Conservation (phyloP, 805 yeast species). For the Yarrowia yakushimensis region DNA sequence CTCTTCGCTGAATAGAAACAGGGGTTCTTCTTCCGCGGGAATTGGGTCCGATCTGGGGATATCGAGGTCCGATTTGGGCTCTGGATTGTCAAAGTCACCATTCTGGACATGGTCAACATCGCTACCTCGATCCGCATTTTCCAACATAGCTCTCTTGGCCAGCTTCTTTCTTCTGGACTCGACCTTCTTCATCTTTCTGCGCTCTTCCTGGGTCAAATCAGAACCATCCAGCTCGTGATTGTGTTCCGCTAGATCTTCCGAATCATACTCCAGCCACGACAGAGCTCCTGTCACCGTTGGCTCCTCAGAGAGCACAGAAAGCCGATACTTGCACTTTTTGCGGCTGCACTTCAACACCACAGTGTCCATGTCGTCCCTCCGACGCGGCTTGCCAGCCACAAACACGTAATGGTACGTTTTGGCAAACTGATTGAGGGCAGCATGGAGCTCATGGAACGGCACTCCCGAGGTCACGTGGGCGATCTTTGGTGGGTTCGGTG, state of each 20-base stretch:
- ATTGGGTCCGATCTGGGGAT: too few relatives aligned
- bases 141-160: not conserved
- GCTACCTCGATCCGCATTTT: too few relatives aligned
- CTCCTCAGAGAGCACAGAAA: not conserved
- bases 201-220: not conserved
- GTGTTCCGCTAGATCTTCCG: not conserved
- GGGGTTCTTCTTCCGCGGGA: not conserved
- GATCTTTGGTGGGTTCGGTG: slow-evolving; percentile 4
- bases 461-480: not conserved
- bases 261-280: not conserved
- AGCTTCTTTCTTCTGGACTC: not conserved
- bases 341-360: not conserved
- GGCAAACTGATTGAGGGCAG: not conserved
- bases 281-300: not conserved
- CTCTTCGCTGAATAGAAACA: not conserved
- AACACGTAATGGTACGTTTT: not conserved
- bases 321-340: not conserved
- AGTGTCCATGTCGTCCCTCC: not conserved
- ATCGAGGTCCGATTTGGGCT: too few relatives aligned
- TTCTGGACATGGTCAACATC: too few relatives aligned
- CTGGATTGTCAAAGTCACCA: too few relatives aligned
- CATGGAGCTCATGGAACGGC: not conserved
- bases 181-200: not conserved
- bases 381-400: not conserved
- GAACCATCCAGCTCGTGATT: not conserved